These are phyloP conservation scores for Torulaspora microellipsoides DNA, from an alignment of 805 yeast species.

Conservation along the genomic window DNA sequence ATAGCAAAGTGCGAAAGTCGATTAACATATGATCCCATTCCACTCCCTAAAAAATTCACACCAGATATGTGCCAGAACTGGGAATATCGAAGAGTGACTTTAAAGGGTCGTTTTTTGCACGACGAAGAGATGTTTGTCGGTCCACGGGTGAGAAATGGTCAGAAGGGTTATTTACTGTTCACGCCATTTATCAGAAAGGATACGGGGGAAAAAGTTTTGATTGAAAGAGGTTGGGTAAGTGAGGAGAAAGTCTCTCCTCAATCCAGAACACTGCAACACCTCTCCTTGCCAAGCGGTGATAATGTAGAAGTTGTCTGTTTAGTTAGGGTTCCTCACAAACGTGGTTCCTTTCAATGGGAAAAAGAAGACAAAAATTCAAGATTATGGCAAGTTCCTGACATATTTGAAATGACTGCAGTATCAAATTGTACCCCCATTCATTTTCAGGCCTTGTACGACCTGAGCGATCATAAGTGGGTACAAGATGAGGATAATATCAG, in stretches of 20 bases:
- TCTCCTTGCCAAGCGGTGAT: conserved; percentile 63
- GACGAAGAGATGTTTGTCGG: conserved; percentile 88
- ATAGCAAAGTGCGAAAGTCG: conserved; percentile 81
- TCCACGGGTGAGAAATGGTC: conserved; percentile 71
- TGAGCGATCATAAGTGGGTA: conserved; percentile 56
- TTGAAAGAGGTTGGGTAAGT: conserved; percentile 90
- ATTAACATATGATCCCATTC: conserved; percentile 65
- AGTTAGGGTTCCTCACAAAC: conserved; percentile 61
- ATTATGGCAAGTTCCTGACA: conserved; percentile 74
- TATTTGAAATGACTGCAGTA: conserved; percentile 63
- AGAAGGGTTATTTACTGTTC: conserved; percentile 70
- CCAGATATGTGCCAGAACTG: conserved; percentile 66
- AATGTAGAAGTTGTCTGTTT: conserved; percentile 66
- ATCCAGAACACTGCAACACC: conserved; percentile 54
- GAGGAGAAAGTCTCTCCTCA: conserved; percentile 61
- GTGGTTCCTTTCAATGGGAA: conserved; percentile 63
- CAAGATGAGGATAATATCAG: conserved; percentile 6
- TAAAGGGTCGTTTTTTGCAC: conserved; percentile 77
- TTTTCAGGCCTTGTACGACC: conserved; percentile 66
- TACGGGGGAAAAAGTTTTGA: conserved; percentile 56
- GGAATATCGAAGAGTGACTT: conserved; percentile 75
- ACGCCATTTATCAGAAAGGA: conserved; percentile 76
- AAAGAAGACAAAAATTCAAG: conserved; percentile 63
- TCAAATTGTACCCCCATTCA: conserved; percentile 68
- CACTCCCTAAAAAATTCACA: conserved; percentile 61